Evolutionary conservation across 176 grass and related monocot genomes (phyloP).

Genomic region (Oropetium thomaeum): DNA sequence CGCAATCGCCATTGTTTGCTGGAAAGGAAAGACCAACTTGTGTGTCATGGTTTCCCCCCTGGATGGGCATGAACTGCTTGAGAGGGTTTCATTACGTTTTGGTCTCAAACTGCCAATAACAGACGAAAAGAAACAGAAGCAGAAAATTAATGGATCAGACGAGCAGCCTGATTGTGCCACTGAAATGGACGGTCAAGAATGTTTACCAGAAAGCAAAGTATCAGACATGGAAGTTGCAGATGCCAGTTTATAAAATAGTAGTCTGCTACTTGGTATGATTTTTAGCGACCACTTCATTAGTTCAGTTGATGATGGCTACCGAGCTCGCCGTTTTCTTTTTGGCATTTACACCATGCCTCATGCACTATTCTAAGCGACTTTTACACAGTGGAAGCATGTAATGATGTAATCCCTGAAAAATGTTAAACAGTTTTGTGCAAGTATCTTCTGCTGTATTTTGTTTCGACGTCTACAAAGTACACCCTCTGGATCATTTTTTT

Average conservation of each 20-base stretch:
- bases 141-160: conserved; percentile 15
- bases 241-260: not conserved
- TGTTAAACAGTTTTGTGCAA: no score
- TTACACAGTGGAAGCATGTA: not conserved
- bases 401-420: no score
- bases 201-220: conserved; percentile 21
- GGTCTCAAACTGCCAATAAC: conserved; percentile 31
- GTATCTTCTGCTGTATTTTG: no score
- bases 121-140: conserved; percentile 11
- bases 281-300: not conserved
- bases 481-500: no score
- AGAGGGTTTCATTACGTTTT: conserved; percentile 66
- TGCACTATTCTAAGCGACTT: not conserved
- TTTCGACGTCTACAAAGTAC: no score
- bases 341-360: not conserved
- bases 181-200: conserved; percentile 17
- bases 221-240: conserved; percentile 25
- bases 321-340: not conserved
- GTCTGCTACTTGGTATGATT: not conserved
- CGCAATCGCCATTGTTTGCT: conserved; percentile 75
- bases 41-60: conserved; percentile 78
- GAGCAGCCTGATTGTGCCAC: conserved; percentile 6
- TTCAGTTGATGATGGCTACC: not conserved
- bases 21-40: conserved; percentile 98
- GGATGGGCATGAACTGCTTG: conserved; percentile 80